These are phyloP conservation scores for grape (Vitis vinifera) DNA, from an alignment of 164 flowering plant species.

Conservation along the genomic window ASM3070453v1 NC_081817.1:25946001-25946500, in stretches of 20 bases:
- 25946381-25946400: too few relatives aligned
- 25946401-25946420: too few relatives aligned
- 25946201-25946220: slow-evolving; percentile 73
- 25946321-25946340: background rate
- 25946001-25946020: too few relatives aligned
- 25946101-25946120: slow-evolving; percentile 88
- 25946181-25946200: slow-evolving; percentile 77
- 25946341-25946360: too few relatives aligned
- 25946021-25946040: too few relatives aligned
- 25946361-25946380: too few relatives aligned
- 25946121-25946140: slow-evolving; percentile 89
- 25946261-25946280: background rate
- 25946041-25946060: background rate
- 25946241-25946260: slow-evolving; percentile 72
- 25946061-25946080: background rate
- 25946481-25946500: too few relatives aligned
- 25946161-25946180: slow-evolving; percentile 97
- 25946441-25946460: too few relatives aligned
- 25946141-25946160: slow-evolving; percentile 73
- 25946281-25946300: background rate
- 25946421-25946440: too few relatives aligned
- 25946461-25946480: too few relatives aligned
- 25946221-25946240: slow-evolving; percentile 98
- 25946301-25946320: background rate
- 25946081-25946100: slow-evolving; percentile 60